Evolutionary conservation across 2,329 filamentous ascomycete species (phyloP), one percentile per base, ranked within the genome.

Genomic region (Ophiostoma australiae): DNA sequence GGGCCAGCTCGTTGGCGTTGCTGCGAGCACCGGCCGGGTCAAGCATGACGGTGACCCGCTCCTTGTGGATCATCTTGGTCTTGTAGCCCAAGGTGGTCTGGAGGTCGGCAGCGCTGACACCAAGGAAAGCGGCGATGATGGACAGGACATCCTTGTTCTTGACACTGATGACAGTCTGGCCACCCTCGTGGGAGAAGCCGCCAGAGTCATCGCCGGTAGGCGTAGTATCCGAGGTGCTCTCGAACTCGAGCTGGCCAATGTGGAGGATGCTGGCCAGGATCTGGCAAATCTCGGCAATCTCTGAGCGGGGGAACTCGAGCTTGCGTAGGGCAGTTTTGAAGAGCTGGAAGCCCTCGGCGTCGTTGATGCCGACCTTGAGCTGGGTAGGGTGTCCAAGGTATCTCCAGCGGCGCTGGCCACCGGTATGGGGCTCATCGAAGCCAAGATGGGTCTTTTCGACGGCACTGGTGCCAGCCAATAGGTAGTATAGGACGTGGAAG

Each of bases 1-100:
- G 87, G 4, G 95, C 94, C 68, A 99, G 87, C 80, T 98, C 95
- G 77, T 98, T 94, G 20, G 95, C 95, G 76, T 97, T 97, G 55
- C 89, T 90, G 69, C 93, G 90, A 66, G 95, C 95, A 55, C 95
- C 95, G 71, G 89, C 89, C 7, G 94, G 92, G 77, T 99, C 95
- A 44, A 99, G 86, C 94, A 99, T 97, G 74, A 99, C 92, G 0
- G 95, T 99, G n/a, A 99, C 95, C 70, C 95, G 90, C 83, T 99
- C 95, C 74, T 93, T 91, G 78, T 96, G 92, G 71, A 99, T 90
- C 75, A 95, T 97, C 84, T 97, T 97, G 27, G 93, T 98, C 82
- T 97, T 96, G 84, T 97, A 97, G 3, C 94, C 93, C 72, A 99
- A 84, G 39, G 93, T 97, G 55, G 87, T 89, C 81, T 99, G 94